Percentiles rank a stretch among this genome's conserved stretches.
These are phyloP conservation scores for Juncus effusus DNA, from an alignment of 176 grass and related monocot genomes.

Conservation along the genomic window DNA sequence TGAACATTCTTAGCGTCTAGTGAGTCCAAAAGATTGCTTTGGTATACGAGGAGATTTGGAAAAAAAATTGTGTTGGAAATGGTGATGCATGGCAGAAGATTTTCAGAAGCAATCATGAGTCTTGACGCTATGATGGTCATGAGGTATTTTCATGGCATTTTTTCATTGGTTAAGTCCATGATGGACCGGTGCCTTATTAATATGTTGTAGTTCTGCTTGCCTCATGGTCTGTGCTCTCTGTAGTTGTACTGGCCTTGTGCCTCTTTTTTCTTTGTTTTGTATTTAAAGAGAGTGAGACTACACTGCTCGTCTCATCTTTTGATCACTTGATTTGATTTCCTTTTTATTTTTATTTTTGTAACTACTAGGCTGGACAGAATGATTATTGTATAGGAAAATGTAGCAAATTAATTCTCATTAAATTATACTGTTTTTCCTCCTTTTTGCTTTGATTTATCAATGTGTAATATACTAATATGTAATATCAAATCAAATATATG, in stretches of 20 bases:
- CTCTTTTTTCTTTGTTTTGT: not conserved
- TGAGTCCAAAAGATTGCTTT: not conserved
- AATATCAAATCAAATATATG: too few species aligned
- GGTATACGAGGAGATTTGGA: not conserved
- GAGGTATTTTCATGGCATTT: not conserved
- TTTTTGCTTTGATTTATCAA: too few species aligned
- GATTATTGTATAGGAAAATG: too few species aligned
- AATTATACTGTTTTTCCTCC: too few species aligned
- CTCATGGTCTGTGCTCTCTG: slow-evolving; percentile 16
- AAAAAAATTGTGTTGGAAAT: too few species aligned
- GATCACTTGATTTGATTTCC: too few species aligned
- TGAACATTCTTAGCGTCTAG: too few species aligned
- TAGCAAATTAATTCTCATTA: too few species aligned
- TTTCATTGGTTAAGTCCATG: not conserved
- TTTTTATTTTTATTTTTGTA: too few species aligned
- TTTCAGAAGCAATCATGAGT: slow-evolving; percentile 28
- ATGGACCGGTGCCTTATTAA: too few species aligned
- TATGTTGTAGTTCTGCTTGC: not conserved
- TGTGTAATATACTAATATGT: too few species aligned
- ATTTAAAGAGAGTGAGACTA: not conserved
- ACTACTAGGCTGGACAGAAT: too few species aligned
- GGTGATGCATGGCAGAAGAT: not conserved
- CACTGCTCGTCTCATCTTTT: slow-evolving; percentile 13
- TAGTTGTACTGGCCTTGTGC: not conserved
- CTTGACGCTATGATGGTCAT: slow-evolving; percentile 29